phyloP scores from a whole-genome alignment of 2,329 filamentous ascomycete species.

The Phialophora chinensis region DNA sequence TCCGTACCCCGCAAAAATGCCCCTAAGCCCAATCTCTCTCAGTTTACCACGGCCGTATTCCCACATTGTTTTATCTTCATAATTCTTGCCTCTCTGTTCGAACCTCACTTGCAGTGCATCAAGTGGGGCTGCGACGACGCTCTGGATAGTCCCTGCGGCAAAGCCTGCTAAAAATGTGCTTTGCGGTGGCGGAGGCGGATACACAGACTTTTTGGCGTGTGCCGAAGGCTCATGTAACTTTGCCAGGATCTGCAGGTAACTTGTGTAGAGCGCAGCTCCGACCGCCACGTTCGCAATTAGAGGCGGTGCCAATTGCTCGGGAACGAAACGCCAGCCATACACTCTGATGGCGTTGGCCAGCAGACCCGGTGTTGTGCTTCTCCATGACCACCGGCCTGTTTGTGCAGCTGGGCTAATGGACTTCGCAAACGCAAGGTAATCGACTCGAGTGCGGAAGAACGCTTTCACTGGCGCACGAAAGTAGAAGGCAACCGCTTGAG shows the following conservation, averaged over 20 bases:
- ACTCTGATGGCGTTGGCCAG: slow-evolving; percentile 65
- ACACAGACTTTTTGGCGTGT: slow-evolving; percentile 62
- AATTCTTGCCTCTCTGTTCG: slow-evolving; percentile 51
- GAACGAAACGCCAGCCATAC: slow-evolving; percentile 69
- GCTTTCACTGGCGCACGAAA: slow-evolving; percentile 90
- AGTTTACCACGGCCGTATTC: slow-evolving; percentile 65
- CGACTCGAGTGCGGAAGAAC: slow-evolving; percentile 88
- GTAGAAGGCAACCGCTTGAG: slow-evolving; percentile 86
- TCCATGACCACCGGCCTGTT: slow-evolving; percentile 59
- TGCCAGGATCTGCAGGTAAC: slow-evolving; percentile 66
- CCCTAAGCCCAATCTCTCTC: slow-evolving; percentile 63
- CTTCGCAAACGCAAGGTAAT: slow-evolving; percentile 73
- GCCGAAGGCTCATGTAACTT: slow-evolving; percentile 63
- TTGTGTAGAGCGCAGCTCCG: slow-evolving; percentile 67
- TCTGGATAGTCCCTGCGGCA: slow-evolving; percentile 64
- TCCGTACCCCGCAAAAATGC: slow-evolving; percentile 68
- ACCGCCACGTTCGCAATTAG: slow-evolving; percentile 67
- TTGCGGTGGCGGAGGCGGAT: slow-evolving; percentile 61
- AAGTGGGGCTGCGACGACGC: slow-evolving; percentile 66
- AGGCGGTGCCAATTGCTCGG: slow-evolving; percentile 68
- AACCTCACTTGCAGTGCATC: slow-evolving; percentile 69
- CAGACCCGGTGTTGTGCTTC: slow-evolving; percentile 66
- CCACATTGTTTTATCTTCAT: slow-evolving; percentile 64
- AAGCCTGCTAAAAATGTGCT: slow-evolving; percentile 66
- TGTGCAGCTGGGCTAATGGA: slow-evolving; percentile 65